Evolutionary conservation across 2,329 filamentous ascomycete species (phyloP).

Genomic region (Aspergillus japonicus): DNA sequence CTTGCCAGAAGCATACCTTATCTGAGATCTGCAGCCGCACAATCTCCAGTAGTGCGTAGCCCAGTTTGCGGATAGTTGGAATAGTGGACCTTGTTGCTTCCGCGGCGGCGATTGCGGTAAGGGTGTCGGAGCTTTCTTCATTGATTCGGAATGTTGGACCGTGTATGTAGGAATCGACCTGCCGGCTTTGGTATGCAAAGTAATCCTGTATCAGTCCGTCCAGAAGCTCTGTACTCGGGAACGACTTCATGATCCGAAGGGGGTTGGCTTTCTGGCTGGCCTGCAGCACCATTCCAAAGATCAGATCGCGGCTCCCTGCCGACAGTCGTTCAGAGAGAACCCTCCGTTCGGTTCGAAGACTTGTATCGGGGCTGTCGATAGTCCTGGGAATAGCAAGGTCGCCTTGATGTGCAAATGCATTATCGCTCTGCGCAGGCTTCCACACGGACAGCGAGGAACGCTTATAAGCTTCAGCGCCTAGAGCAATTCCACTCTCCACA

Average conservation of each 20-base stretch:
- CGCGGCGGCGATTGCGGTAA: slow-evolving; percentile 38
- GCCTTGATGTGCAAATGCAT: slow-evolving; percentile 27
- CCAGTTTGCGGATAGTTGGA: slow-evolving; percentile 40
- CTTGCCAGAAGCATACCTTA: slow-evolving; percentile 46
- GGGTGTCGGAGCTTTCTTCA: slow-evolving; percentile 36
- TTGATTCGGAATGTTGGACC: slow-evolving; percentile 40
- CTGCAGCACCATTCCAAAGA: slow-evolving; percentile 63
- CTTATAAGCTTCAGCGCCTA: slow-evolving; percentile 30
- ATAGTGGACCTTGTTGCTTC: slow-evolving; percentile 41
- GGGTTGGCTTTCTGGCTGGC: slow-evolving; percentile 54
- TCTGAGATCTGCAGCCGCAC: slow-evolving; percentile 52
- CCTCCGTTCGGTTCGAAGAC: slow-evolving; percentile 16
- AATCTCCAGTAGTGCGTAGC: slow-evolving; percentile 44
- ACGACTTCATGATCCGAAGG: slow-evolving; percentile 52
- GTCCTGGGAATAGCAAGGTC: slow-evolving; percentile 28
- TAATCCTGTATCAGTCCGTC: slow-evolving; percentile 43
- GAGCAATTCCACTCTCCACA: slow-evolving; percentile 27
- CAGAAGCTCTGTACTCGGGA: slow-evolving; percentile 42
- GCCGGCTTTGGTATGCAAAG: slow-evolving; percentile 27
- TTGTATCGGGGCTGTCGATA: slow-evolving; percentile 24
- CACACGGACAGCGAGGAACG: slow-evolving; percentile 31
- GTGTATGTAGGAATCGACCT: slow-evolving; percentile 47
- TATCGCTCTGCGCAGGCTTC: slow-evolving; percentile 27
- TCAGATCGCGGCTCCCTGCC: slow-evolving; percentile 54
- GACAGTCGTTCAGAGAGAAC: slow-evolving; percentile 26